Percentiles rank a stretch among this genome's conserved stretches.
phyloP scores from a whole-genome alignment of 2,329 filamentous ascomycete species.

The Zymoseptoria crescenta region DNA sequence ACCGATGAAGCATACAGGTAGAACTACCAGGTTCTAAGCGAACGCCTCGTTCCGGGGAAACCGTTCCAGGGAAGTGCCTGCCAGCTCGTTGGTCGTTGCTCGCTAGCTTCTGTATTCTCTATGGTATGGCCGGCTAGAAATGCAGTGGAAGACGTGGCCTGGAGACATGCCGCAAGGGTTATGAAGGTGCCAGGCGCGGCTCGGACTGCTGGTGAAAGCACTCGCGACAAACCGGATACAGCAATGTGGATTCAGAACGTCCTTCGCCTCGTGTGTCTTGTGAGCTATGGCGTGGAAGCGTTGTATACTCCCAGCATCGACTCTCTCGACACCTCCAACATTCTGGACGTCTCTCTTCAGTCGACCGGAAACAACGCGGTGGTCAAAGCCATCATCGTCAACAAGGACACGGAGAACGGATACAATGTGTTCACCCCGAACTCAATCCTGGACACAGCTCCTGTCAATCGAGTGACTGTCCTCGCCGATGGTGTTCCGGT shows the following conservation, averaged over 20 bases:
- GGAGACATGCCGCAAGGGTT: neutral
- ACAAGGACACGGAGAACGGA: neutral
- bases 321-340: neutral
- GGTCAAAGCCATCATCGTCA: neutral
- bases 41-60: no score
- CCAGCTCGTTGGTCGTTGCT: no score
- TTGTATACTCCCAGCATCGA: neutral
- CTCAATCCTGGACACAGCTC: no score
- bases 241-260: neutral
- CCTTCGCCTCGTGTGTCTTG: neutral
- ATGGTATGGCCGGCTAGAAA: no score
- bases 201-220: neutral
- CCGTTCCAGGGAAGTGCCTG: no score
- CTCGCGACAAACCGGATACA: neutral
- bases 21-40: no score
- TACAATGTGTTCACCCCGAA: no score
- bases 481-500: no score
- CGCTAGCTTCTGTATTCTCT: no score
- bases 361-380: neutral
- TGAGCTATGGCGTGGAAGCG: neutral
- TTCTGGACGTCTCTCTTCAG: neutral
- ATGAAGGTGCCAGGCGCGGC: neutral
- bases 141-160: no score
- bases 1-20: no score
- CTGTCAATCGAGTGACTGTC: no score